phyloP scores from a whole-genome alignment of 345 rosid species.

The Eucalyptus marginata region DNA sequence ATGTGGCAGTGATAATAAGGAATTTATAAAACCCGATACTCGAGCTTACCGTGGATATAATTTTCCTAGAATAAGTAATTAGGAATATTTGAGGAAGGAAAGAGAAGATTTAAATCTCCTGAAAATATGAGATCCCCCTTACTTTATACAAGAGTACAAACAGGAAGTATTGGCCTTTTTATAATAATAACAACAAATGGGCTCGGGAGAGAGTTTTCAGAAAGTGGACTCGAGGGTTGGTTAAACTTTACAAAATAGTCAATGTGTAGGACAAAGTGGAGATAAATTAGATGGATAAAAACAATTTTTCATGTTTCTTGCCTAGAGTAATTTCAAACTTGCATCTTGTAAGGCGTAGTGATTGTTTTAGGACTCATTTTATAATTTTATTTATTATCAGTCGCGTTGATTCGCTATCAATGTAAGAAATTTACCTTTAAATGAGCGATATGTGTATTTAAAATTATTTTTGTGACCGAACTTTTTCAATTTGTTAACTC shows the following conservation, averaged over 20 bases:
- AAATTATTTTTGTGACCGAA: background rate
- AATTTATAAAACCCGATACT: background rate
- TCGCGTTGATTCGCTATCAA: background rate
- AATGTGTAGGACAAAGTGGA: background rate
- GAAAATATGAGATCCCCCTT: background rate
- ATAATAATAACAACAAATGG: background rate
- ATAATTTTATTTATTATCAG: background rate
- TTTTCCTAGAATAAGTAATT: background rate
- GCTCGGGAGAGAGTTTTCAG: background rate
- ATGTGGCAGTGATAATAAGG: background rate
- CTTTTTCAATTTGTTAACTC: background rate
- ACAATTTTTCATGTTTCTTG: background rate
- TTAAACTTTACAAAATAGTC: background rate
- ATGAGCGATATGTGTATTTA: background rate
- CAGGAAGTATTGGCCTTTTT: background rate
- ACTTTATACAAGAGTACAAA: background rate
- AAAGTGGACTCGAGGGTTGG: background rate
- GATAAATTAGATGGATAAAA: background rate
- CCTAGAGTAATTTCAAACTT: background rate
- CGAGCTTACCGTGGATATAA: background rate
- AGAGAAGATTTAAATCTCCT: background rate
- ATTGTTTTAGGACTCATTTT: background rate
- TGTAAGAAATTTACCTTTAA: background rate
- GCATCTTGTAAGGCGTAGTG: background rate
- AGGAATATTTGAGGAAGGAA: background rate